phyloP scores from a whole-genome alignment of 179 eudicot genomes.

The Gypsophila paniculata region DNA sequence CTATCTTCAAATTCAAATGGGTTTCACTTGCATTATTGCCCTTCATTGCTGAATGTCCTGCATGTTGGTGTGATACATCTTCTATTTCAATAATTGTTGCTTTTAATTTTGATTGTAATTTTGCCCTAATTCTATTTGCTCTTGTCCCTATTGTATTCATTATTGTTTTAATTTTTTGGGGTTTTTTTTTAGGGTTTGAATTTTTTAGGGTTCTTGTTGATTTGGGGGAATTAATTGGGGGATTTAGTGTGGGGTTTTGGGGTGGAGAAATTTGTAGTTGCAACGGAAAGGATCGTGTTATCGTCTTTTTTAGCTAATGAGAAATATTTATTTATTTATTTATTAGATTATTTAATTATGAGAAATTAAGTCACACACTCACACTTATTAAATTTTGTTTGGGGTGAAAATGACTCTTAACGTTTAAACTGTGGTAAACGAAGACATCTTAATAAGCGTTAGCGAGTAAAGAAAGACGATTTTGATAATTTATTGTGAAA shows the following conservation, averaged over 20 bases:
- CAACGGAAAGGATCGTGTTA: too few species aligned
- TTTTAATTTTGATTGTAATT: constrained; percentile 48
- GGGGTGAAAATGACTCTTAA: too few species aligned
- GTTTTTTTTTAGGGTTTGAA: neutral
- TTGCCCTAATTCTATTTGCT: constrained; percentile 51
- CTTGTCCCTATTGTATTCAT: constrained; percentile 38
- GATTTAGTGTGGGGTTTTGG: too few species aligned
- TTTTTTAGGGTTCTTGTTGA: neutral
- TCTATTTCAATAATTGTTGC: constrained; percentile 53
- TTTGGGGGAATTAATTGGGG: too few species aligned
- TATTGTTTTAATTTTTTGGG: constrained; percentile 21
- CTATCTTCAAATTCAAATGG: constrained; percentile 61
- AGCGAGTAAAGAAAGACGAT: too few species aligned
- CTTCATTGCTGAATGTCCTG: constrained; percentile 67
- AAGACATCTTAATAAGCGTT: too few species aligned
- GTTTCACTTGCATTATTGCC: constrained; percentile 50
- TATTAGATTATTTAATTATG: too few species aligned
- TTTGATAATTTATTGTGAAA: too few species aligned
- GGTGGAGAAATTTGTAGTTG: neutral
- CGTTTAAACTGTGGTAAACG: too few species aligned
- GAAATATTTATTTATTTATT: too few species aligned
- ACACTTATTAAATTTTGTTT: too few species aligned
- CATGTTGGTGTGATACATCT: constrained; percentile 78
- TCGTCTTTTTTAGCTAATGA: neutral
- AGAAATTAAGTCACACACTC: too few species aligned